These are phyloP conservation scores for Aspergillus tanneri DNA, from an alignment of 2,329 filamentous ascomycete species.

Conservation along the genomic window DNA sequence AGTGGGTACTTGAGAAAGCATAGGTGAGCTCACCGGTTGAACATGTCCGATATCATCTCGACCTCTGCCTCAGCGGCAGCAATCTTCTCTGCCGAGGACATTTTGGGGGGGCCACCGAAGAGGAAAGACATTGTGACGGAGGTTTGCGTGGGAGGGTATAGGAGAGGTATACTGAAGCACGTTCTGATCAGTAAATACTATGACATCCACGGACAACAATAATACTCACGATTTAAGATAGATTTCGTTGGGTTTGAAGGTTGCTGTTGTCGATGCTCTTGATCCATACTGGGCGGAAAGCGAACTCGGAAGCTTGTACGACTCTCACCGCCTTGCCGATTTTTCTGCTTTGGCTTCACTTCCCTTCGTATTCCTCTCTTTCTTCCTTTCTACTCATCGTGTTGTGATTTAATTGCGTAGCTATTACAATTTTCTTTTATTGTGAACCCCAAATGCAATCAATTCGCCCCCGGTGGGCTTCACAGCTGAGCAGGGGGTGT, in stretches of 20 bases:
- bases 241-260: not conserved
- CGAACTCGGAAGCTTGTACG: constrained; percentile 31
- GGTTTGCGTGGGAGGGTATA: not conserved
- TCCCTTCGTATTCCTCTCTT: constrained; percentile 22
- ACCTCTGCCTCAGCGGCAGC: constrained; percentile 94
- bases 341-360: constrained; percentile 6
- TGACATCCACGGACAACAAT: too few relatives aligned
- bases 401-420: not conserved
- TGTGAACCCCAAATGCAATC: constrained; percentile 38
- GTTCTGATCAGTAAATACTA: too few relatives aligned
- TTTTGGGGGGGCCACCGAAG: constrained; percentile 72
- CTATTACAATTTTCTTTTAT: constrained; percentile 16
- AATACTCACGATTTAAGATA: constrained; percentile 4
- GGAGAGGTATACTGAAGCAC: too few relatives aligned
- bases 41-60: constrained; percentile 97
- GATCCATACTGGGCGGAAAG: constrained; percentile 6
- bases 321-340: constrained; percentile 23
- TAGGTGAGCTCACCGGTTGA: constrained; percentile 71
- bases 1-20: not conserved
- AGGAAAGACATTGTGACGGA: constrained; percentile 66
- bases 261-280: constrained; percentile 5
- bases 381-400: constrained; percentile 14
- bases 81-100: constrained; percentile 95
- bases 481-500: constrained; percentile 31
- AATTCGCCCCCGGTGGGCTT: constrained; percentile 38